Conservation (phyloP, 1,139 yeast genomes). For the Candida buenavistaensis region DNA sequence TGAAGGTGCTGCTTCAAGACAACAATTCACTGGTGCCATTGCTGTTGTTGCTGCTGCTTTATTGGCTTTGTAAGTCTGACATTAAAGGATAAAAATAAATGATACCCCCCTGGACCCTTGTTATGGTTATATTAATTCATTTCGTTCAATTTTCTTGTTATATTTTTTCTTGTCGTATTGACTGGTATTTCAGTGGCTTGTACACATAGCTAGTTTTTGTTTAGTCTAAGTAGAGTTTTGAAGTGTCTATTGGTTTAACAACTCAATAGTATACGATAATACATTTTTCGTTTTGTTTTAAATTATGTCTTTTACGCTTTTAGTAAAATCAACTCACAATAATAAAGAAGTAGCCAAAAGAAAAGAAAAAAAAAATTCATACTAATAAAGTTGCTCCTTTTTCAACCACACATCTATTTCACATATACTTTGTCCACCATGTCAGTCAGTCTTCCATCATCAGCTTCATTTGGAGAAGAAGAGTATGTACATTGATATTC, state of each 20-base stretch:
- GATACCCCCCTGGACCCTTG: no score
- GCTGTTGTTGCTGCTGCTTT: constrained; percentile 55
- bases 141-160: no score
- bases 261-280: no score
- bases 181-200: no score
- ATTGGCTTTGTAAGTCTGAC: constrained; percentile 49
- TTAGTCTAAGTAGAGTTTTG: no score
- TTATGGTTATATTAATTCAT: no score
- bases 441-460: constrained; percentile 24
- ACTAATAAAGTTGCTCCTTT: neutral
- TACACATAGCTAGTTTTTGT: no score
- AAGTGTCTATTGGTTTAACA: no score
- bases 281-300: no score
- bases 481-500: constrained; percentile 19
- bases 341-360: neutral
- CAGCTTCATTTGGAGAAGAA: constrained; percentile 24
- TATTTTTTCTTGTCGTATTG: no score
- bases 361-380: neutral
- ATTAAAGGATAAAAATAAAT: no score
- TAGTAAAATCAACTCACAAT: neutral
- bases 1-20: constrained; percentile 39
- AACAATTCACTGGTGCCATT: constrained; percentile 47
- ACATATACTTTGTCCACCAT: constrained; percentile 10
- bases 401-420: neutral
- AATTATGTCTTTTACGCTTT: no score